These are phyloP conservation scores for Claviceps africana DNA, from an alignment of 2,329 filamentous ascomycete genomes.

Conservation along the genomic window DNA sequence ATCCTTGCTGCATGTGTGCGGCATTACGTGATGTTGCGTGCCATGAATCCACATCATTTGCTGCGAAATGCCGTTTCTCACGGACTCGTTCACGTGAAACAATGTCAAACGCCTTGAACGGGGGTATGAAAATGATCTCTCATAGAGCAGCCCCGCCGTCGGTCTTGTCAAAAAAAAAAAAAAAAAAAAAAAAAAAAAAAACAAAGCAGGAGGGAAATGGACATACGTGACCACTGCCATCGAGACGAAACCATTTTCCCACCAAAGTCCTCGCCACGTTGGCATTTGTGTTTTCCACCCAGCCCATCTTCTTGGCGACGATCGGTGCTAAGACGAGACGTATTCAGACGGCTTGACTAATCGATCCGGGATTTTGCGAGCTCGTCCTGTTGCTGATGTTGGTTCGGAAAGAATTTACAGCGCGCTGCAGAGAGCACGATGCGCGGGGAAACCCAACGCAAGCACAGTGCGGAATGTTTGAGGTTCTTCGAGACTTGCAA, in stretches of 20 bases:
- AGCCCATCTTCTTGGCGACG: conserved; percentile 24
- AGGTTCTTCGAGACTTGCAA: background rate
- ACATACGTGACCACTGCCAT: conserved; percentile 70
- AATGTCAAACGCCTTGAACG: background rate
- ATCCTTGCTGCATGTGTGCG: background rate
- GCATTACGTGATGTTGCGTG: background rate
- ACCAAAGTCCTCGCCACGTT: conserved; percentile 50
- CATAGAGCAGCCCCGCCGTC: background rate
- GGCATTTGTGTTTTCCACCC: conserved; percentile 36
- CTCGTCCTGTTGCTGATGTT: background rate
- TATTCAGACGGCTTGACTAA: background rate
- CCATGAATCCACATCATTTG: background rate
- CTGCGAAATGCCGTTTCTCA: background rate
- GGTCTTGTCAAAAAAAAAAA: background rate
- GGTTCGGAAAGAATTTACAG: background rate
- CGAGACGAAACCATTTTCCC: conserved; percentile 64
- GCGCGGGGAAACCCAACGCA: background rate
- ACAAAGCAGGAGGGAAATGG: background rate
- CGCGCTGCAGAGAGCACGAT: background rate
- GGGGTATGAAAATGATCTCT: background rate
- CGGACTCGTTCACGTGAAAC: background rate
- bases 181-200: background rate
- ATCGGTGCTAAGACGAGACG: background rate
- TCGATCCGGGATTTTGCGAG: background rate
- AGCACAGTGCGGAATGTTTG: background rate